Evolutionary conservation across 352 stramenopile genomes (phyloP).

Genomic region (Phytophthora multivora): DNA sequence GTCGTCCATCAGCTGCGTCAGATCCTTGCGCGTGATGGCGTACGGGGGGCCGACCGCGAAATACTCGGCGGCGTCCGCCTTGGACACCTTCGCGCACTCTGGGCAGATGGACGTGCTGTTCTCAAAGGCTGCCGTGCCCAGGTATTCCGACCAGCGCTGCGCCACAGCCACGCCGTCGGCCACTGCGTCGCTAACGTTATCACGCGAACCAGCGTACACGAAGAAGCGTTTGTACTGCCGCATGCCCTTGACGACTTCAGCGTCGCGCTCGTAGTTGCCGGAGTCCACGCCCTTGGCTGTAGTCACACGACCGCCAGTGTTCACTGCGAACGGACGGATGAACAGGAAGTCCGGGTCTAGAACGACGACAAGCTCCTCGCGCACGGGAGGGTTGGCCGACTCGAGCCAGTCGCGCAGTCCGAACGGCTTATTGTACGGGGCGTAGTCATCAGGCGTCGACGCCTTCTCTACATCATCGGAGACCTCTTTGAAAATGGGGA

Average conservation of each 20-base stretch:
- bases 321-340: conserved; percentile 63
- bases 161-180: conserved; percentile 51
- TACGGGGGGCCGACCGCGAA: conserved; percentile 66
- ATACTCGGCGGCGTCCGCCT: conserved; percentile 51
- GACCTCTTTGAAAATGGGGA: conserved; percentile 33
- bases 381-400: conserved; percentile 64
- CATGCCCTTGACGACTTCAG: conserved; percentile 73
- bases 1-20: conserved; percentile 61
- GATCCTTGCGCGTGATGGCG: conserved; percentile 56
- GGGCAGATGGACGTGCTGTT: conserved; percentile 56
- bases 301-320: conserved; percentile 62
- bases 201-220: conserved; percentile 67
- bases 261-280: conserved; percentile 57
- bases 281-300: conserved; percentile 56
- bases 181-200: conserved; percentile 51
- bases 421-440: conserved; percentile 74
- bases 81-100: conserved; percentile 50
- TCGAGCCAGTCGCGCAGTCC: conserved; percentile 75
- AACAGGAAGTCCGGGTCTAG: conserved; percentile 82
- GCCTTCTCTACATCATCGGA: conserved; percentile 26
- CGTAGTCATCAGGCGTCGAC: conserved; percentile 49
- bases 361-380: conserved; percentile 60
- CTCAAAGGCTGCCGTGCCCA: conserved; percentile 43
- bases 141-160: conserved; percentile 53
- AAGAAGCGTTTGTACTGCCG: conserved; percentile 85